Conservation (phyloP, 2,329 filamentous ascomycete genomes). For the Fusarium heterosporum region DNA sequence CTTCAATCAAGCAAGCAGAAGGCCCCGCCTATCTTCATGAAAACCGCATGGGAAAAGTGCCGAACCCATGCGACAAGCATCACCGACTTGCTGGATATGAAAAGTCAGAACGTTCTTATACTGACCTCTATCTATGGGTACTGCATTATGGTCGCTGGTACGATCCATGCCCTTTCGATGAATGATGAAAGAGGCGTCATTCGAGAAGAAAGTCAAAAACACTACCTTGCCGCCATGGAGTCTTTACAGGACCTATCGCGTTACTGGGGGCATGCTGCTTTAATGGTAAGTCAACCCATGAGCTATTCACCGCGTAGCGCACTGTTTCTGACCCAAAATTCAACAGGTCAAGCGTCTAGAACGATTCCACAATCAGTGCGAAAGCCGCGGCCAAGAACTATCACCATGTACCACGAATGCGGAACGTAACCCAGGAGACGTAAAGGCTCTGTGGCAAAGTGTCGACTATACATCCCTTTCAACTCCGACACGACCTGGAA, state of each 20-base stretch:
- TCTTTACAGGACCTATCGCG: conserved; percentile 6
- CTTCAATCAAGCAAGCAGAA: conserved; percentile 13
- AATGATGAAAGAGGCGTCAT: conserved; percentile 17
- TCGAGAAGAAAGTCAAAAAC: background rate
- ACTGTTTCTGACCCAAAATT: background rate
- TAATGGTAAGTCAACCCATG: conserved; percentile 2
- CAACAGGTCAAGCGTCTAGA: conserved; percentile 12
- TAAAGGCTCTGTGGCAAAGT: conserved; percentile 23
- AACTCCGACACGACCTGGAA: conserved; percentile 17
- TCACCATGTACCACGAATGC: conserved; percentile 9
- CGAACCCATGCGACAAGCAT: conserved; percentile 11
- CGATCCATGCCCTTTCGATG: conserved; percentile 20
- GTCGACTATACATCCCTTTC: conserved; percentile 19
- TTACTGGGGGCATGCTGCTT: conserved; percentile 15
- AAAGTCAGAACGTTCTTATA: conserved; percentile 13
- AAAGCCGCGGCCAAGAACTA: conserved; percentile 10
- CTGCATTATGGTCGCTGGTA: conserved; percentile 22
- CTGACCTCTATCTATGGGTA: conserved; percentile 23
- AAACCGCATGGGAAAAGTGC: conserved; percentile 15
- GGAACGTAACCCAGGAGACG: conserved; percentile 3
- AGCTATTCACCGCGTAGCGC: fast-evolving
- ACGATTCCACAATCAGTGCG: conserved; percentile 13
- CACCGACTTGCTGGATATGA: conserved; percentile 1
- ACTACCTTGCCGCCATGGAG: conserved; percentile 1
- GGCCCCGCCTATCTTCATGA: conserved; percentile 15